Conservation (phyloP, 2,329 filamentous ascomycete genomes). For the Chaetomium strumarium region DNA sequence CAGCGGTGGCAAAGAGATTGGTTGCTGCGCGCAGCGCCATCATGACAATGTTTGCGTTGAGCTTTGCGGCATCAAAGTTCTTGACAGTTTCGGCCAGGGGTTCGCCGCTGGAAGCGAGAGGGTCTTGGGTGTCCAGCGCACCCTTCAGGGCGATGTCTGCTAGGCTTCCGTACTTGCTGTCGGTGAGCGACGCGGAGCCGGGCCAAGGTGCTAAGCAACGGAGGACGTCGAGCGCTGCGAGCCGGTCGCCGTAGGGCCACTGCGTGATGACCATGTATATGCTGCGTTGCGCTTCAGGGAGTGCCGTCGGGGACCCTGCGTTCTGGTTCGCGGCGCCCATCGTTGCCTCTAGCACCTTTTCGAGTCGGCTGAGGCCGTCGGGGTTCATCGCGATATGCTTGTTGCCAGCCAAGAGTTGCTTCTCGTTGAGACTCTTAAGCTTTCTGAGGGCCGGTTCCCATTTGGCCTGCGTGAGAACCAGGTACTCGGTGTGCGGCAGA, state of each 20-base stretch:
- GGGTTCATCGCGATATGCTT: constrained; percentile 72
- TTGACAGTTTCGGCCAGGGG: constrained; percentile 14
- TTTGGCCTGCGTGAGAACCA: constrained; percentile 71
- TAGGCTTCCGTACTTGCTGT: constrained; percentile 50
- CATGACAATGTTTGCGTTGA: constrained; percentile 78
- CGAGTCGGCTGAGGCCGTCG: constrained; percentile 55
- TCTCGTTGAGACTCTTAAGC: constrained; percentile 61
- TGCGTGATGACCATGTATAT: constrained; percentile 65
- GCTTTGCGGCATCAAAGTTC: constrained; percentile 38
- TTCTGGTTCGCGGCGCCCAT: constrained; percentile 36
- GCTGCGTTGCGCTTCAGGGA: constrained; percentile 31
- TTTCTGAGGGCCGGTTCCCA: constrained; percentile 38
- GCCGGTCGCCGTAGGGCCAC: constrained; percentile 75
- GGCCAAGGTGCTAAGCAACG: constrained; percentile 72
- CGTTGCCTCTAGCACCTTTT: constrained; percentile 56
- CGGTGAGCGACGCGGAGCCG: constrained; percentile 54
- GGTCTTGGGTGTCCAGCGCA: constrained; percentile 35
- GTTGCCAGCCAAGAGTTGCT: constrained; percentile 62
- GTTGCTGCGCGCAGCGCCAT: constrained; percentile 74
- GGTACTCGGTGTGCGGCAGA: constrained; percentile 73
- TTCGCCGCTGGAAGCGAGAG: constrained; percentile 27
- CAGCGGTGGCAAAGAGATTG: constrained; percentile 73
- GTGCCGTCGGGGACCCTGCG: constrained; percentile 29
- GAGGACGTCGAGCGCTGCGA: constrained; percentile 81
- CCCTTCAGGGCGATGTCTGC: constrained; percentile 47